phyloP scores from a whole-genome alignment of 495 filamentous ascomycete species.

The Aspergillus cristatus region DNA sequence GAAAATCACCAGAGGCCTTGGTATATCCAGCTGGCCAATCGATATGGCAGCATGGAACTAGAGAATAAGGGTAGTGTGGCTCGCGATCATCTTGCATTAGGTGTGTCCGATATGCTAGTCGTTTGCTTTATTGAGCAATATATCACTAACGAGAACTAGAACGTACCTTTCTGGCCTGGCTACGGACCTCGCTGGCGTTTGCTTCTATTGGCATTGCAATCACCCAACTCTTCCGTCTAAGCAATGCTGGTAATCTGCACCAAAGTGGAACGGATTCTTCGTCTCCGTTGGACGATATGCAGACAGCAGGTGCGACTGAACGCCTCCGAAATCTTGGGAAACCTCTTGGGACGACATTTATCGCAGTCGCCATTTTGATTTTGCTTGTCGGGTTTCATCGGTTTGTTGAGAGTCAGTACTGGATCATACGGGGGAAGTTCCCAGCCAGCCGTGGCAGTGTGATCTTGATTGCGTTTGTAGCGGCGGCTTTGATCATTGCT shows the following conservation, averaged over 20 bases:
- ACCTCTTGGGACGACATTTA: constrained; percentile 86
- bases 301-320: constrained; percentile 9
- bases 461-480: constrained; percentile 61
- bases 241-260: constrained; percentile 41
- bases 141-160: constrained; percentile 43
- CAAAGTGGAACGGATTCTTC: constrained; percentile 3
- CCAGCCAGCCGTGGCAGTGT: constrained; percentile 86
- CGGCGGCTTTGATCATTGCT: constrained; percentile 60
- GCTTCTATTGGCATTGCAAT: constrained; percentile 94
- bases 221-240: constrained; percentile 92
- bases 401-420: constrained; percentile 61
- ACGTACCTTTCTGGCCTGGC: constrained; percentile 94
- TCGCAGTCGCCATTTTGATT: constrained; percentile 77
- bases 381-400: constrained; percentile 74
- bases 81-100: constrained; percentile 86
- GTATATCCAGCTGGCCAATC: constrained; percentile 47
- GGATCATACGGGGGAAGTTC: constrained; percentile 90
- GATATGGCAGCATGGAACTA: constrained; percentile 76
- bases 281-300: constrained; percentile 10
- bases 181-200: constrained; percentile 90
- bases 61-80: constrained; percentile 97
- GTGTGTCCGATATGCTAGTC: constrained; percentile 38
- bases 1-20: constrained; percentile 18
- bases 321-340: constrained; percentile 76
- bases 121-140: constrained; percentile 5